Evolutionary conservation across 306 rosid genomes (phyloP).

Genomic region (Canavalia ensiformis): DNA sequence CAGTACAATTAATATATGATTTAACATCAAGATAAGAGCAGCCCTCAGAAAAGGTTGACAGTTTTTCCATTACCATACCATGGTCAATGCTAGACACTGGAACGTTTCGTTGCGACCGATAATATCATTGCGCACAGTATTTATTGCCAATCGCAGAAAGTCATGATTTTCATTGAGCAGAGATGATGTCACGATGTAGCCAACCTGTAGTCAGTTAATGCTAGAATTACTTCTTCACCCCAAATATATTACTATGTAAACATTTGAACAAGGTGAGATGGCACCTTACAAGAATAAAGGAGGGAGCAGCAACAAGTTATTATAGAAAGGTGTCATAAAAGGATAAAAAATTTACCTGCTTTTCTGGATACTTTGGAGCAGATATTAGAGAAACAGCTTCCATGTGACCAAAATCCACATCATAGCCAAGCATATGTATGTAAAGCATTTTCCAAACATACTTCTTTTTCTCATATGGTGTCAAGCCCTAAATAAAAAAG

Average conservation of each 20-base stretch:
- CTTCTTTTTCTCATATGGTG: constrained; percentile 82
- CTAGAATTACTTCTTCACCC: constrained; percentile 31
- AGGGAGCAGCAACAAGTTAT: neutral
- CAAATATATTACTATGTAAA: neutral
- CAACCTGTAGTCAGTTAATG: constrained; percentile 68
- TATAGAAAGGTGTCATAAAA: neutral
- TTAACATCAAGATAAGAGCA: neutral
- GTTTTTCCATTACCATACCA: constrained; percentile 62
- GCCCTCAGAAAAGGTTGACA: constrained; percentile 33
- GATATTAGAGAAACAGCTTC: constrained; percentile 89
- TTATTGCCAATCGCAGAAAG: constrained; percentile 87
- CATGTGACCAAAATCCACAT: constrained; percentile 92
- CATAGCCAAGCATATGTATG: constrained; percentile 78
- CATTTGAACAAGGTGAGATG: neutral
- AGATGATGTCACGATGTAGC: constrained; percentile 82
- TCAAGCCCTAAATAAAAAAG: constrained; percentile 63
- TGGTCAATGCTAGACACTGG: constrained; percentile 81
- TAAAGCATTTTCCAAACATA: constrained; percentile 93
- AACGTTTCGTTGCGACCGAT: constrained; percentile 84
- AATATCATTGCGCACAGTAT: constrained; percentile 77
- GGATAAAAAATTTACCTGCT: constrained; percentile 59
- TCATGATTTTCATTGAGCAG: constrained; percentile 87
- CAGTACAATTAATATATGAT: constrained; percentile 5
- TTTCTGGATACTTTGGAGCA: constrained; percentile 88
- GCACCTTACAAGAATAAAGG: neutral